Conservation (phyloP, 2,329 filamentous ascomycete genomes). For the Lasiodiplodia sp. region DNA sequence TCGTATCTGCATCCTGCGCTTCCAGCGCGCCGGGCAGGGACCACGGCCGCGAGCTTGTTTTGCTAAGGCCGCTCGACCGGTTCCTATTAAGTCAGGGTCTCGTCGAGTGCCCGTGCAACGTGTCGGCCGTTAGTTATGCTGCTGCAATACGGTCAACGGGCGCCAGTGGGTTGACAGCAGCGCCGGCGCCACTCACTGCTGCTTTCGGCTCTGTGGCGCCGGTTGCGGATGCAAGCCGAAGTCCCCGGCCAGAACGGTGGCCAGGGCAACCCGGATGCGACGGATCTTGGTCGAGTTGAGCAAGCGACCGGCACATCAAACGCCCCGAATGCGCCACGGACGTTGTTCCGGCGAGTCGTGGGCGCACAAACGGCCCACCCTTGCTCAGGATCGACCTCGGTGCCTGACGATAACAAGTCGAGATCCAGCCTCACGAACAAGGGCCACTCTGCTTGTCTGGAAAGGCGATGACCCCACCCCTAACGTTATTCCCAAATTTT, state of each 20-base stretch:
- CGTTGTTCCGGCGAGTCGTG: constrained; percentile 6
- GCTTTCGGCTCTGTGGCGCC: neutral
- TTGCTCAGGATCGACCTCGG: neutral
- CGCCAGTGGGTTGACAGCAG: neutral
- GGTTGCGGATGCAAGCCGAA: neutral
- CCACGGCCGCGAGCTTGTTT: neutral
- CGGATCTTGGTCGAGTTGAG: neutral
- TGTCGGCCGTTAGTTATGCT: neutral
- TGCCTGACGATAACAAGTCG: constrained; percentile 2
- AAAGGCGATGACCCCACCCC: constrained; percentile 2
- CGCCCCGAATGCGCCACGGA: neutral
- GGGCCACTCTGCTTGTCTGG: neutral
- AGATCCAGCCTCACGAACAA: neutral
- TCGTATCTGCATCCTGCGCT: neutral
- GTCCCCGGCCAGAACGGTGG: neutral
- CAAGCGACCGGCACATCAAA: constrained; percentile 12
- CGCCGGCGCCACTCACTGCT: neutral
- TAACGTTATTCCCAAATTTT: neutral
- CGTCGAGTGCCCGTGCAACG: too few relatives aligned
- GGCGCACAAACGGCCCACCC: neutral
- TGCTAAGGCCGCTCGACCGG: neutral
- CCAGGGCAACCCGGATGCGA: neutral
- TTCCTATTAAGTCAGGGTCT: too few relatives aligned
- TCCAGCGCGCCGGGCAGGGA: neutral
- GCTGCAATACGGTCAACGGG: neutral